These are phyloP conservation scores for Tuber microsphaerosporum DNA, from an alignment of 495 filamentous ascomycete species.

Conservation along the genomic window DNA sequence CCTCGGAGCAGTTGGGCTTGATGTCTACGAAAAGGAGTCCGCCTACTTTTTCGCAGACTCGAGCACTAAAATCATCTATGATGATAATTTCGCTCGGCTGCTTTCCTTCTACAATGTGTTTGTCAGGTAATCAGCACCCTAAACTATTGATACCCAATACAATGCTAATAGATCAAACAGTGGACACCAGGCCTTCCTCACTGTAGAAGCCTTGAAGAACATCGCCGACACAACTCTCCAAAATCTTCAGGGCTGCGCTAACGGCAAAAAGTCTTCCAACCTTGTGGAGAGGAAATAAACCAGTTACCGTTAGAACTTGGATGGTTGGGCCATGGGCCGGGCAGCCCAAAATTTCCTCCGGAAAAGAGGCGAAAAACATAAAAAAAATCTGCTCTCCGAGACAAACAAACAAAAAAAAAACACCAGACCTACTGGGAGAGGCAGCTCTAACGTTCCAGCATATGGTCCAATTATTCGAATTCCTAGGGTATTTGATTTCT, in stretches of 20 bases:
- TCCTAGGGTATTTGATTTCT: background rate
- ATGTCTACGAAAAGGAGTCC: conserved; percentile 54
- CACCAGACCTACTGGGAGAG: too few relatives aligned
- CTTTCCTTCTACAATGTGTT: conserved; percentile 66
- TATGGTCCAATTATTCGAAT: too few relatives aligned
- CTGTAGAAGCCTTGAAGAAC: conserved; percentile 57
- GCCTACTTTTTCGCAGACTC: conserved; percentile 60
- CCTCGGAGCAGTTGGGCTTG: conserved; percentile 52
- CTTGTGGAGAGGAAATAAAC: conserved; percentile 4
- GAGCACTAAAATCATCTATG: conserved; percentile 60
- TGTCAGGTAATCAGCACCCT: conserved; percentile 43
- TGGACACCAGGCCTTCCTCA: conserved; percentile 67
- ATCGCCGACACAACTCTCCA: conserved; percentile 57
- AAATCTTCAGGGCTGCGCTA: conserved; percentile 48
- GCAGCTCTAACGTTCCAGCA: too few relatives aligned
- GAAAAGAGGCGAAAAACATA: too few relatives aligned
- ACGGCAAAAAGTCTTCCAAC: conserved; percentile 13
- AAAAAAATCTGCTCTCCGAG: too few relatives aligned
- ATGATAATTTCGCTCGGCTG: conserved; percentile 61
- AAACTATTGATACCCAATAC: background rate
- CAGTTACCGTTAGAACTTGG: background rate
- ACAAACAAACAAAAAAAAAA: too few relatives aligned
- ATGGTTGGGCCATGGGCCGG: too few relatives aligned
- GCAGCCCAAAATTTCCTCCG: too few relatives aligned
- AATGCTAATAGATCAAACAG: conserved; percentile 54